These are phyloP conservation scores for Backusella parvicylindrica DNA, from an alignment of 192 early-diverging fungal species.

Conservation along the genomic window DNA sequence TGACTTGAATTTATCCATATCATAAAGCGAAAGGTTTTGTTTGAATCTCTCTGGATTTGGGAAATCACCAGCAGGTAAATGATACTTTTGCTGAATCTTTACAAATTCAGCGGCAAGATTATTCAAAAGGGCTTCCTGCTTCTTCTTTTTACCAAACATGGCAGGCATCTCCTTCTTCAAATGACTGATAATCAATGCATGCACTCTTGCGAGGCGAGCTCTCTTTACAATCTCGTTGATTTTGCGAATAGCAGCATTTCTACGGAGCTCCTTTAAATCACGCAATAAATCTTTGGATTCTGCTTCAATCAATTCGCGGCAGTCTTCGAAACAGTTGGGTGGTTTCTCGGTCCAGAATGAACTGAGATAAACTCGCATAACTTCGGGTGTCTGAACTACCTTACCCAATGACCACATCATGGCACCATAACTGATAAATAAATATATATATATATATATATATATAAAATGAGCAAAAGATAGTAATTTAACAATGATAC, in stretches of 20 bases:
- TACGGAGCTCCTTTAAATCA: constrained; percentile 66
- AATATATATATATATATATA: not conserved
- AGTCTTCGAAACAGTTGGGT: constrained; percentile 63
- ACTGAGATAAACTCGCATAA: constrained; percentile 74
- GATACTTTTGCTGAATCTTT: constrained; percentile 64
- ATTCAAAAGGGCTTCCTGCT: constrained; percentile 65
- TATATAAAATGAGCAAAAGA: not conserved
- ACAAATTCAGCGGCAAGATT: constrained; percentile 67
- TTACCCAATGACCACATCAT: constrained; percentile 92
- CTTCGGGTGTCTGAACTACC: constrained; percentile 80
- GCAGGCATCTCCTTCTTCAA: constrained; percentile 73
- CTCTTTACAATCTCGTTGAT: constrained; percentile 88
- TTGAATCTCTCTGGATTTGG: constrained; percentile 41
- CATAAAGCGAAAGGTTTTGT: constrained; percentile 36
- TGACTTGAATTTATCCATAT: constrained; percentile 49
- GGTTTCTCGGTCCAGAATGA: constrained; percentile 74
- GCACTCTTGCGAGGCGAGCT: constrained; percentile 65
- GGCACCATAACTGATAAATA: constrained; percentile 74
- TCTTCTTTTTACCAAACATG: constrained; percentile 73
- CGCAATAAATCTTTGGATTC: constrained; percentile 73
- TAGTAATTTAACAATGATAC: constrained; percentile 10
- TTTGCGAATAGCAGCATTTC: constrained; percentile 74
- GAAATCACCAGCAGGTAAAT: constrained; percentile 54
- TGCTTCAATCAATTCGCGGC: constrained; percentile 53
- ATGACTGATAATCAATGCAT: constrained; percentile 78